A percentile compares a stretch with the other conserved stretches of the same genome.
phyloP scores from a whole-genome alignment of 2,329 filamentous ascomycete genomes.

The Botrytis deweyae region DNA sequence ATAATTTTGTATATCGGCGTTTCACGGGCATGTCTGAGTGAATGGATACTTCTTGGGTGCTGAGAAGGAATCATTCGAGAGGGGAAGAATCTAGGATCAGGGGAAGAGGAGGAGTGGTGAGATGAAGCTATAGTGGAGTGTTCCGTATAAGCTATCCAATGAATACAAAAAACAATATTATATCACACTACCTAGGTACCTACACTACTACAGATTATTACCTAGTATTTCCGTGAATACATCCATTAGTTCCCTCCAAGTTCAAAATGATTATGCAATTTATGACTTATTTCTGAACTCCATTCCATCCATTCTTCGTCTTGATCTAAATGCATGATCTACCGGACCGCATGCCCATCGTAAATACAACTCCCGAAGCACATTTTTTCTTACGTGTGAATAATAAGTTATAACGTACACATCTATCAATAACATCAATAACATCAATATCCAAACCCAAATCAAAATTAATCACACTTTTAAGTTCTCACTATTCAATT shows the following conservation, averaged over 20 bases:
- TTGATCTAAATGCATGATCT: background rate
- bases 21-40: constrained; percentile 30
- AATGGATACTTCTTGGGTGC: constrained; percentile 21
- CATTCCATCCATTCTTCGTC: background rate
- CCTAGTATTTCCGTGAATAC: background rate
- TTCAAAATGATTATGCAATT: background rate
- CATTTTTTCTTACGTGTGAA: background rate
- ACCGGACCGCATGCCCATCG: background rate
- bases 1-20: constrained; percentile 33
- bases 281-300: background rate
- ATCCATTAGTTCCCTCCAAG: background rate
- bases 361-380: background rate
- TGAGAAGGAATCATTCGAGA: background rate
- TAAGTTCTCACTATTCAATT: background rate
- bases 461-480: background rate
- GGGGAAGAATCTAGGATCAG: constrained; percentile 24
- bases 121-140: constrained; percentile 3
- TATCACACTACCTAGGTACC: background rate
- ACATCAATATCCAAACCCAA: background rate
- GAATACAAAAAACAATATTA: constrained; percentile 14
- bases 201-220: background rate
- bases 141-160: constrained; percentile 1
- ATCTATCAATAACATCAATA: background rate
- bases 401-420: background rate
- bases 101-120: constrained; percentile 20